Evolutionary conservation across 2,329 filamentous ascomycete genomes (phyloP).

Genomic region (Ascochyta fabae): DNA sequence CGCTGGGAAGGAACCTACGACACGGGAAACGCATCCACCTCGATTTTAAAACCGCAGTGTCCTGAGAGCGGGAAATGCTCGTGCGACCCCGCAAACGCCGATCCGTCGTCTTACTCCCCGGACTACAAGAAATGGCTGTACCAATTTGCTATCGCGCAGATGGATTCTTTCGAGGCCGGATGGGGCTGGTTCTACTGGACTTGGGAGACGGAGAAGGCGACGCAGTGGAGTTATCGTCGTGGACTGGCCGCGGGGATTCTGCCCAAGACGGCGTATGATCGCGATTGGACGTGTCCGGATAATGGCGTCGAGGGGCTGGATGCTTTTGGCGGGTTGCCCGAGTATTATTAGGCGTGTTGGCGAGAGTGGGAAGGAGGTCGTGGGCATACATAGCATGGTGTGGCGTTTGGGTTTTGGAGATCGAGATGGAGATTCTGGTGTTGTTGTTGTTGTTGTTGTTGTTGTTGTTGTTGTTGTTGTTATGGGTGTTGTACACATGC

Average conservation of each 20-base stretch:
- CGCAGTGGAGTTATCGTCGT: slow-evolving; percentile 91
- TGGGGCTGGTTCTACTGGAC: slow-evolving; percentile 99
- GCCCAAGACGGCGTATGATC: slow-evolving; percentile 60
- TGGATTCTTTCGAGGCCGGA: slow-evolving; percentile 89
- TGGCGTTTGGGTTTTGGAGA: no score
- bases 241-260: slow-evolving; percentile 80
- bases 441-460: no score
- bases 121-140: slow-evolving; percentile 84
- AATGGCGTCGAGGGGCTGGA: slow-evolving; percentile 42
- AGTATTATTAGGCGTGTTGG: slow-evolving; percentile 48
- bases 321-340: slow-evolving; percentile 52
- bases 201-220: slow-evolving; percentile 85
- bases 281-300: slow-evolving; percentile 52
- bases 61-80: slow-evolving; percentile 71
- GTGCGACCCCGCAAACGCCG: slow-evolving; percentile 78
- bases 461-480: no score
- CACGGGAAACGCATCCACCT: slow-evolving; percentile 66
- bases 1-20: slow-evolving; percentile 90
- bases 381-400: no score
- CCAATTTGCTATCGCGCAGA: slow-evolving; percentile 94
- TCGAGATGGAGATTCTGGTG: no score
- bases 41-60: slow-evolving; percentile 75
- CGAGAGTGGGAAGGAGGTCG: not conserved
- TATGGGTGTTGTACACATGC: no score
- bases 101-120: slow-evolving; percentile 69